Base-by-base conservation (phyloP, 2,329 filamentous ascomycete genomes). In the Aspergillus melleus region DNA sequence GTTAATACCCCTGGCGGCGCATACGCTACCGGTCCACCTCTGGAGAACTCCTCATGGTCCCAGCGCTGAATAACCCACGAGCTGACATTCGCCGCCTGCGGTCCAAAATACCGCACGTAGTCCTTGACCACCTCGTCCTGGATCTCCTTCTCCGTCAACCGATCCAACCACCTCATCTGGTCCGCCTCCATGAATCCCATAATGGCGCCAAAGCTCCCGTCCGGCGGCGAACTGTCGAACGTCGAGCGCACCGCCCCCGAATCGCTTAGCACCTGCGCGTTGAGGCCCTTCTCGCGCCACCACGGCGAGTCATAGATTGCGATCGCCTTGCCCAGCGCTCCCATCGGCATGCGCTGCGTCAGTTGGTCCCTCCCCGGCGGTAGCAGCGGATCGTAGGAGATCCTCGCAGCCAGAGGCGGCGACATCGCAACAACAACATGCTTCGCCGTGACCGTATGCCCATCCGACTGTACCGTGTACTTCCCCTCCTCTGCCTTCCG, bases 171-270 rank as follows among this genome's bases (percentile, higher is more conserved):
- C 8, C 65, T 61, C 65, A 66, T 64, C 52, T 64, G 61, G 46
- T 71, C 68, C 2, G 66, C 68, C 44, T 69, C 68, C 8, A 72
- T 66, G 55, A 72, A 72, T 0, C 68, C 69, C 49, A 71, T 62
- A 1, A 72, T 59, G 2, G 68, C 64, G 1, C 69, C 68, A n/a
- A 65, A 70, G 2, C 62, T 58, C 1, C n/a, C 68, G 51, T 66
- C 60, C 1, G 52, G 58, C 3, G 64, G 65, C 0, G 64, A 64
- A 42, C 61, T 67, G 44, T 70, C 70, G 44, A 64, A 68, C 0
- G 64, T 69, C 4, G 62, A 58, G 16, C 62, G 63, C 10, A 69
- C 61, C 0, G 57, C 55, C 0, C 68, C 69, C 2, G 39, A 61
- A 22, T 66, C 60, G 19, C 61, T 63, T 9, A 64, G 32, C 0